phyloP scores from a whole-genome alignment of 805 yeast genomes.

The Jamesozyma spencerorum region DNA sequence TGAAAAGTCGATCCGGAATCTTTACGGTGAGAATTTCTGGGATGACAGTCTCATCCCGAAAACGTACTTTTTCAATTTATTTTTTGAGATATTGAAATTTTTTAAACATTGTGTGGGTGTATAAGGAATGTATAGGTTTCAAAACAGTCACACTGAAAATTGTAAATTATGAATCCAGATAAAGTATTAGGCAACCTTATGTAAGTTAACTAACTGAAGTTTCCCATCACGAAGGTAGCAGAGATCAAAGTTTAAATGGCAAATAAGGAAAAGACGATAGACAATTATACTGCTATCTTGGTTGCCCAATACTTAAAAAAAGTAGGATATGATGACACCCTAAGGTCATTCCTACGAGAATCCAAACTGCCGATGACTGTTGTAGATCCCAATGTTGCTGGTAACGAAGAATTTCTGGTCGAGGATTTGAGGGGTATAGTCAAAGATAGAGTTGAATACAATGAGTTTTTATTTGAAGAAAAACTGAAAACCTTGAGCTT shows the following conservation, averaged over 20 bases:
- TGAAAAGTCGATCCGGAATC: too few species aligned
- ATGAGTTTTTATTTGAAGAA: conserved; percentile 10
- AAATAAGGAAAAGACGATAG: background rate
- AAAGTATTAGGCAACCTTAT: background rate
- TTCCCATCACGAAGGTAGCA: background rate
- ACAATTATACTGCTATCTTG: conserved; percentile 28
- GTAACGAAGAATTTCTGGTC: conserved; percentile 1
- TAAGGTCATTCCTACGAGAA: conserved; percentile 38
- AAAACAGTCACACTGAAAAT: too few species aligned
- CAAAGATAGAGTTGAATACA: conserved; percentile 22
- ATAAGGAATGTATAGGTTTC: too few species aligned
- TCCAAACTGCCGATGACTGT: conserved; percentile 7
- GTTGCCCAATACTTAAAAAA: conserved; percentile 52
- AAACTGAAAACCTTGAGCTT: conserved; percentile 11
- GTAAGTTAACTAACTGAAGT: too few species aligned
- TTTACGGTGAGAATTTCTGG: too few species aligned
- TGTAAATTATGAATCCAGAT: too few species aligned
- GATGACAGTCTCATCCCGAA: too few species aligned
- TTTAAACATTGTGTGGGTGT: too few species aligned
- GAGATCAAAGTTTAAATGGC: background rate
- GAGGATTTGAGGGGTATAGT: conserved; percentile 19
- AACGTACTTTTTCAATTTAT: too few species aligned
- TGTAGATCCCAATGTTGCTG: conserved; percentile 3
- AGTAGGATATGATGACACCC: conserved; percentile 39
- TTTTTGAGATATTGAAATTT: too few species aligned